Evolutionary conservation across 768 basidiomycete genomes (phyloP), one percentile per base, ranked within the genome.

Genomic region (Grammothele lineata): DNA sequence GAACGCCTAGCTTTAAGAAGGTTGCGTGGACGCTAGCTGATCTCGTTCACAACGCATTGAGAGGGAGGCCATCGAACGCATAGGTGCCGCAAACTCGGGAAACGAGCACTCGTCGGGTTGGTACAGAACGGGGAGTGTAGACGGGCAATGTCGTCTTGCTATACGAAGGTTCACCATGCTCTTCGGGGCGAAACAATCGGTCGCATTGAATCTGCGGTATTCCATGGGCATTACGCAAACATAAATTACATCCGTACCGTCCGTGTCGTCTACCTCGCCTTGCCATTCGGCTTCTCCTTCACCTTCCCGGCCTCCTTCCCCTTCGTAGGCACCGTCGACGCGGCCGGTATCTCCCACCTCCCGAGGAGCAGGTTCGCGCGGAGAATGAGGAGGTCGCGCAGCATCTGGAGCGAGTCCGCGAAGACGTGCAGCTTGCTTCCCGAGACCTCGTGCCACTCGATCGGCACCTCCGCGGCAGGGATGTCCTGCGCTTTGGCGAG

Each of bases 381-480:
- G 26, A 97, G 76, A 24, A 97, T 75, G 38, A 95, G 58, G 62
- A 96, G 64, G 62, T 97, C 94, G 49, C 85, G 73, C 27, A 94
- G 71, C 94, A 97, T 97, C 61, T 89, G 85, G 43, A 95, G 57
- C 22, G 85, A 87, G 54, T 92, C 94, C 47, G 78, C 79, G 49
- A 90, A 75, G 35, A 97, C 83, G 54, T 85, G 82, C 51, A 97
- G 74, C 67, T 97, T 97, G 70, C 91, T 93, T 34, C 94, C 94
- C 0, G 82, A 76, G 3, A 97, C 88, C 67, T 97, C 94, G 50
- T 92, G 86, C 94, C 94, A 97, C 54, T 84, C 80, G 23, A 97
- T 83, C 0, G 91, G 80, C 6, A 96, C 89, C 62, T 97, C 94
- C 6, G 66, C 75, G 1, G 93, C 85, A 1, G 92, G 88, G 48